Evolutionary conservation across 116 monocot species (phyloP).

Genomic region (Thalassia testudinum): DNA sequence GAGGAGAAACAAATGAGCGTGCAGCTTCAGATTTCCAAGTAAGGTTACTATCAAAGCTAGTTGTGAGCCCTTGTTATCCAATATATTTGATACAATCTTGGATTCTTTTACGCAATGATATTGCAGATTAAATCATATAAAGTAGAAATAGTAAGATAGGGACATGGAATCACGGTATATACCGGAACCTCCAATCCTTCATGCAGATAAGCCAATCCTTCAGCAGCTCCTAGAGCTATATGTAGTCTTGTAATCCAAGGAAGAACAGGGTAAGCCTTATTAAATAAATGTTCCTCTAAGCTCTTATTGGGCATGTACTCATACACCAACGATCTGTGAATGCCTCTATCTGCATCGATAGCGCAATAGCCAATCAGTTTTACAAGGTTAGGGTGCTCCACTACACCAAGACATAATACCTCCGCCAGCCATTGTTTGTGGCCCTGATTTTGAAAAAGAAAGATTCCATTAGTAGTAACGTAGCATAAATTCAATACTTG

Average conservation of each 20-base stretch:
- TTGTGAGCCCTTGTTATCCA: too few species aligned
- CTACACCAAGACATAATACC: slow-evolving; percentile 60
- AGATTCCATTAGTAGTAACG: too few species aligned
- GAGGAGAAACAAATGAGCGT: too few species aligned
- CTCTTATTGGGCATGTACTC: slow-evolving; percentile 70
- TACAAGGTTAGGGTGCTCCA: slow-evolving; percentile 79
- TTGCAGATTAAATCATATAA: too few species aligned
- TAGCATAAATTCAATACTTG: too few species aligned
- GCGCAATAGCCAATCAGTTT: slow-evolving; percentile 86
- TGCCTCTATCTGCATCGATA: slow-evolving; percentile 43
- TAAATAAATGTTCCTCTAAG: slow-evolving; percentile 66
- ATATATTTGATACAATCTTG: too few species aligned
- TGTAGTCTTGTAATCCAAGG: slow-evolving; percentile 54
- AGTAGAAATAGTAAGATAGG: background rate
- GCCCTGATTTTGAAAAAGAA: slow-evolving; percentile 27
- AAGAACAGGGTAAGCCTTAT: slow-evolving; percentile 34
- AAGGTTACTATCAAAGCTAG: too few species aligned
- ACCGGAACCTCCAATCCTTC: slow-evolving; percentile 82
- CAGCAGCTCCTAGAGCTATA: slow-evolving; percentile 59
- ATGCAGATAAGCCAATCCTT: slow-evolving; percentile 73
- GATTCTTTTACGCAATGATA: too few species aligned
- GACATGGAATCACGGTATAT: background rate
- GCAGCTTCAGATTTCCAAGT: too few species aligned
- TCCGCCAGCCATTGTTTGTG: slow-evolving; percentile 84
- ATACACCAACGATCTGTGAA: slow-evolving; percentile 58